A percentile compares a stretch with the other conserved stretches of the same genome.
These are phyloP conservation scores for Russula sp. DNA, from an alignment of 768 basidiomycete species.

Conservation along the genomic window DNA sequence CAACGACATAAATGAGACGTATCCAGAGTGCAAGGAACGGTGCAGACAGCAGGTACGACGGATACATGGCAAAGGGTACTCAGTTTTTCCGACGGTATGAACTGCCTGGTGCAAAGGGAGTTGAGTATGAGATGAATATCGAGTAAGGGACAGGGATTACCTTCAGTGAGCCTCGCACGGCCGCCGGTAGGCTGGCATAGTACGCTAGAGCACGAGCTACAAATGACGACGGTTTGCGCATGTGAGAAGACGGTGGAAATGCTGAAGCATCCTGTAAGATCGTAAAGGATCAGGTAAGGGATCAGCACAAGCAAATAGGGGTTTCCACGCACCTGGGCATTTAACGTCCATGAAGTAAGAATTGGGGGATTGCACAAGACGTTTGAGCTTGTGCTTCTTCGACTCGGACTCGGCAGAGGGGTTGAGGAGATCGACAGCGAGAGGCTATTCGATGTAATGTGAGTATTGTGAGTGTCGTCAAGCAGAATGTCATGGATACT, in stretches of 20 bases:
- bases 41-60: conserved; percentile 23
- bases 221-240: conserved; percentile 95
- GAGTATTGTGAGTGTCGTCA: not conserved
- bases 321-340: conserved; percentile 70
- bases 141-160: conserved; percentile 40
- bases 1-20: conserved; percentile 56
- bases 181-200: conserved; percentile 98
- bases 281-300: not conserved
- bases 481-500: not conserved
- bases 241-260: conserved; percentile 99
- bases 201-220: conserved; percentile 86
- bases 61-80: conserved; percentile 26
- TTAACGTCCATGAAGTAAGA: conserved; percentile 99
- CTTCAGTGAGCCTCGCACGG: conserved; percentile 96
- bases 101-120: conserved; percentile 51
- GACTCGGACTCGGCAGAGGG: conserved; percentile 81
- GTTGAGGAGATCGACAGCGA: conserved; percentile 97
- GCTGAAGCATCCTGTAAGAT: conserved; percentile 76
- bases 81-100: conserved; percentile 97
- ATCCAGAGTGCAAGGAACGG: conserved; percentile 25
- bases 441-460: conserved; percentile 51
- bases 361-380: conserved; percentile 96
- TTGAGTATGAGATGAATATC: conserved; percentile 12
- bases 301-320: conserved; percentile 5
- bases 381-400: conserved; percentile 97